These are phyloP conservation scores for Boletellus deceptivus DNA, from an alignment of 1,284 basidiomycete species.

Conservation along the genomic window DNA sequence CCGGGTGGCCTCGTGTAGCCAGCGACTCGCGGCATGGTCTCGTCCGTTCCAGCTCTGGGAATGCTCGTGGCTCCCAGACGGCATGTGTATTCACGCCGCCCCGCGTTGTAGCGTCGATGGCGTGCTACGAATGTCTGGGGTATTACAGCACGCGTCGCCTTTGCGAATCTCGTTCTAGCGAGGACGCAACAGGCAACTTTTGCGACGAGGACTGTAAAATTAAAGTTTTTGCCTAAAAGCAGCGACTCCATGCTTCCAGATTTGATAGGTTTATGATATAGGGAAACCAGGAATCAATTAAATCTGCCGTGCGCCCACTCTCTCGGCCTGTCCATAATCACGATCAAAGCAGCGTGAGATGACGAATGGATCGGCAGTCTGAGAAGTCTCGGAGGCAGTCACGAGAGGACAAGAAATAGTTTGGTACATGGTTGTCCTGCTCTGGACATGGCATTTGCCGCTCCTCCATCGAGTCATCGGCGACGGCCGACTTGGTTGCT, in stretches of 20 bases:
- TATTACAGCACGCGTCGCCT: constrained; percentile 17
- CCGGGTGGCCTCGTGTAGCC: neutral
- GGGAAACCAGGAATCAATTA: constrained; percentile 18
- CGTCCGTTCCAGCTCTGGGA: neutral
- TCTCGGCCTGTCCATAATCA: constrained; percentile 6
- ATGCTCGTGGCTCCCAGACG: constrained; percentile 4
- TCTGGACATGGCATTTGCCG: constrained; percentile 2
- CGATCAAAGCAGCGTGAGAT: neutral
- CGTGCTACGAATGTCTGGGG: constrained; percentile 13
- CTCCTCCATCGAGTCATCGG: neutral
- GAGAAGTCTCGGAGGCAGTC: neutral
- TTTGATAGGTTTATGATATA: constrained; percentile 22
- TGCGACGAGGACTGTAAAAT: constrained; percentile 21
- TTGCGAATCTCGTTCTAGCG: constrained; percentile 17
- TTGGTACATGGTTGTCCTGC: neutral
- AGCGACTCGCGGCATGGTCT: neutral
- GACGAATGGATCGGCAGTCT: neutral
- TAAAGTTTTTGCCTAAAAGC: constrained; percentile 33
- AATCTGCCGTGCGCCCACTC: constrained; percentile 18
- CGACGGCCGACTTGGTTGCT: neutral
- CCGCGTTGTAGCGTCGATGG: constrained; percentile 9
- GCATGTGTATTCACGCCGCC: constrained; percentile 14
- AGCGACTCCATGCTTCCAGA: constrained; percentile 25
- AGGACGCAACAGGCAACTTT: constrained; percentile 23
- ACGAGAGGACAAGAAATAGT: neutral